phyloP scores from a whole-genome alignment of 2,329 filamentous ascomycete genomes.

The Colletotrichum chlorophyti region DNA sequence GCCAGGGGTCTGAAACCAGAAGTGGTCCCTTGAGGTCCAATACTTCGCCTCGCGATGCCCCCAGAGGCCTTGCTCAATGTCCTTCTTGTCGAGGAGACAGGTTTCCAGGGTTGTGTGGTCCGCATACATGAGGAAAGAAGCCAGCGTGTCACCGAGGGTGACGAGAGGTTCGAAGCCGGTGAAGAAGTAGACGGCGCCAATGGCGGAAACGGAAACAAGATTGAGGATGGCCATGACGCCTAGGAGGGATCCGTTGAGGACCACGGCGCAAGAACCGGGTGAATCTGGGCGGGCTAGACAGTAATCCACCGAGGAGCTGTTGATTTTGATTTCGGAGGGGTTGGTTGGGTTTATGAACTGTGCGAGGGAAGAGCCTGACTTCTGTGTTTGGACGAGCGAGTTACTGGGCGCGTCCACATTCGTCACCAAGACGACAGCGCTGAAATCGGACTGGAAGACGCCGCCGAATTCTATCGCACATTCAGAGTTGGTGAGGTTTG shows the following conservation, averaged over 20 bases:
- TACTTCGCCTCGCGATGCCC: constrained; percentile 48
- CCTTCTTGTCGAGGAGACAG: constrained; percentile 54
- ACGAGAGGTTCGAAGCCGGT: constrained; percentile 50
- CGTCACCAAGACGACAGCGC: constrained; percentile 43
- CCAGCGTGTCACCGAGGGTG: constrained; percentile 58
- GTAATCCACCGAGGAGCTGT: constrained; percentile 30
- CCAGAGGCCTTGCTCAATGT: constrained; percentile 53
- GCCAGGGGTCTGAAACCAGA: constrained; percentile 54
- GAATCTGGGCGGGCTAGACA: constrained; percentile 24
- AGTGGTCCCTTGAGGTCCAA: constrained; percentile 47
- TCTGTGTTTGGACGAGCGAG: constrained; percentile 42
- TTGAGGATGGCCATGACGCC: constrained; percentile 51
- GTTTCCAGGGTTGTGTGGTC: constrained; percentile 50
- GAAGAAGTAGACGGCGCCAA: constrained; percentile 38
- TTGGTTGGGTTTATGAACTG: constrained; percentile 15
- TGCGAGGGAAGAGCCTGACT: constrained; percentile 34
- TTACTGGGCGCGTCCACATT: constrained; percentile 32
- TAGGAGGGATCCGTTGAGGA: constrained; percentile 51
- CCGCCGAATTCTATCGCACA: constrained; percentile 42
- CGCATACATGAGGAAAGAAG: constrained; percentile 54
- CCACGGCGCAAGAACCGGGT: constrained; percentile 45
- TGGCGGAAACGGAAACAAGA: constrained; percentile 41
- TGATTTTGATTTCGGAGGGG: constrained; percentile 28
- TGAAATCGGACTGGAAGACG: constrained; percentile 40
- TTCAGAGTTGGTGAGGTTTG: constrained; percentile 38